Percentiles rank a stretch among this genome's conserved stretches.
Evolutionary conservation across 257 asterid genomes (phyloP).

Genomic region (Forsythia viridissima): DNA sequence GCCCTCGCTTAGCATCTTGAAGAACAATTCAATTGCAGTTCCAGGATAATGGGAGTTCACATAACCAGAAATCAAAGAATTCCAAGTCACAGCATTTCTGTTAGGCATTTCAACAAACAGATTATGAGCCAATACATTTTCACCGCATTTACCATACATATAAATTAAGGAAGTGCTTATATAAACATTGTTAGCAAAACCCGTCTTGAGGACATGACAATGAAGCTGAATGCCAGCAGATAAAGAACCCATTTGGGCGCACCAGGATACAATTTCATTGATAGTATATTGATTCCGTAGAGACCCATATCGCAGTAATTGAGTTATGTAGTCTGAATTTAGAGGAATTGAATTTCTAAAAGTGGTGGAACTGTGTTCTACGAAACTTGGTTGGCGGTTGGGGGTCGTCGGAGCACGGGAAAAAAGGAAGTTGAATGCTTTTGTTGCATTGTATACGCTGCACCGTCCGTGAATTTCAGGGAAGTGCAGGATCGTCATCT

Average conservation of each 20-base stretch:
- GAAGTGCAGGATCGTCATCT: conserved; percentile 17
- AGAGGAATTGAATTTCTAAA: conserved; percentile 1
- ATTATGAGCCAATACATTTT: conserved; percentile 27
- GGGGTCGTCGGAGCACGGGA: conserved; percentile 17
- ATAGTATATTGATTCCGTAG: conserved; percentile 30
- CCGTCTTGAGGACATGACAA: conserved; percentile 43
- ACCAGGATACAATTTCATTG: conserved; percentile 46
- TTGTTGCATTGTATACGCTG: conserved; percentile 4
- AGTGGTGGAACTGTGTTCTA: background rate
- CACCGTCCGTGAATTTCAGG: conserved; percentile 1
- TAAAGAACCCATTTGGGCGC: conserved; percentile 35
- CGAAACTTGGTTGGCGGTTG: background rate
- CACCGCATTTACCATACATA: conserved; percentile 47
- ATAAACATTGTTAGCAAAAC: conserved; percentile 47
- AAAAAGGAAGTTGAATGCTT: conserved; percentile 13
- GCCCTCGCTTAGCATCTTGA: conserved; percentile 45
- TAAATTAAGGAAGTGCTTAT: conserved; percentile 49
- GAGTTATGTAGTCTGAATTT: conserved; percentile 22
- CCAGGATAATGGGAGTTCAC: conserved; percentile 33
- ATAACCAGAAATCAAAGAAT: conserved; percentile 53
- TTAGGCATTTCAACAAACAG: conserved; percentile 62
- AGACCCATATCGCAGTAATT: conserved; percentile 29
- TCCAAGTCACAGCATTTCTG: conserved; percentile 51
- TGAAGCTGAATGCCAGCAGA: conserved; percentile 50
- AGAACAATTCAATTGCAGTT: conserved; percentile 36